Evolutionary conservation across 225 moss, liverwort and hornwort genomes (phyloP).

Genomic region (Pleurozium schreberi): DNA sequence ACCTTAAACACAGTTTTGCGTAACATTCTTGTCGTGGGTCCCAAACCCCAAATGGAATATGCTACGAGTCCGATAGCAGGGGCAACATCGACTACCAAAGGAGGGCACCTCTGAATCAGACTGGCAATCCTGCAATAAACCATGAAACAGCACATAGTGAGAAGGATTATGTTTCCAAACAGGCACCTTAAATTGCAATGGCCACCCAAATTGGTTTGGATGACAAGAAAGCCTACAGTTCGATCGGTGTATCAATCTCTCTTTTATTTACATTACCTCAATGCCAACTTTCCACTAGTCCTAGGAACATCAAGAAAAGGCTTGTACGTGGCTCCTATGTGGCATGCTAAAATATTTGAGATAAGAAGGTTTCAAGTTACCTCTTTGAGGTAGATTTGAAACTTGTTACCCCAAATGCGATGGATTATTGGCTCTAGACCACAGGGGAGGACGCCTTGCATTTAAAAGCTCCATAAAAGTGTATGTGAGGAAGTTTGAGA

Average conservation of each 20-base stretch:
- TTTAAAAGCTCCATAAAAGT: neutral
- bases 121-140: constrained; percentile 16
- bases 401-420: neutral
- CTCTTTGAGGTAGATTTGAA: neutral
- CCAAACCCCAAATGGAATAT: constrained; percentile 73
- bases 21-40: constrained; percentile 41
- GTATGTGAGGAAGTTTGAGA: neutral
- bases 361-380: neutral
- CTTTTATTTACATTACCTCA: neutral
- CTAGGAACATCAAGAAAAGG: neutral
- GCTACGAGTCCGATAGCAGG: constrained; percentile 59
- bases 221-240: neutral
- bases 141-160: constrained; percentile 6
- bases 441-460: neutral
- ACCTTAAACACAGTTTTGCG: constrained; percentile 60
- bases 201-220: neutral
- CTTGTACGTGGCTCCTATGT: neutral
- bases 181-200: neutral
- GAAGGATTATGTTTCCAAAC: neutral
- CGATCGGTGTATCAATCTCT: neutral
- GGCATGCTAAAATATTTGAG: neutral
- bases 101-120: constrained; percentile 46
- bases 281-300: neutral
- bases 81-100: constrained; percentile 45
- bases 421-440: neutral